Evolutionary conservation across 73 alveolate genomes (phyloP), one percentile per base, ranked within the genome.

Genomic region (Halteria grandinella): DNA sequence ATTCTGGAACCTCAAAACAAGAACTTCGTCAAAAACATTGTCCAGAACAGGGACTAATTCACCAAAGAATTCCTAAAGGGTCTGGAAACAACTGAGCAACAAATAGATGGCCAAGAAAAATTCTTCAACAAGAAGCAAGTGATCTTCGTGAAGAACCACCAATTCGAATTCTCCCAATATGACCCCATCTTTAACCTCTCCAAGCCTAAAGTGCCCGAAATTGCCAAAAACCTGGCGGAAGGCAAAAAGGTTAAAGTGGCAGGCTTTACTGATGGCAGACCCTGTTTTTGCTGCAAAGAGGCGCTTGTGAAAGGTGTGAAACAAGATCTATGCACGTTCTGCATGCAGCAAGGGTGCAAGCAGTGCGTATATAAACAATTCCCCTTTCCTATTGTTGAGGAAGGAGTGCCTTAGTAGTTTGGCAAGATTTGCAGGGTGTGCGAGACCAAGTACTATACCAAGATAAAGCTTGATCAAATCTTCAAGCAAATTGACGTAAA

Each of bases 401-500:
- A 4, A 14, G 5, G 34, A 3, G 77, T 40, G 14, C 4, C 37
- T 3, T 36, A 36, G 15, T 18, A 36, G 36, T 40, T 25, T 14
- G 77, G 77, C 48, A 60, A 60, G 34, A 60, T 60, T 18, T 60
- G 77, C 21, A 60, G 43, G 23, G 43, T 60, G 7, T 60, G 77
- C 40, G 77, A 60, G 29, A 60, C 77, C 21, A 60, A 60, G 27
- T 39, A 40, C 45, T 37, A 60, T 21, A 37, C 43, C 10, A 60
- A 37, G 34, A 60, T 17, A n/a, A 60, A 34, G 24, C 20, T 60
- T 7, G 77, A 40, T 40, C 60, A 60, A 28, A 60, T 60, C 6
- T 21, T 60, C 8, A 12, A 14, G 14, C n/a, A 12, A 2, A 60
- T 60, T 15, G 77, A 60, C 23, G 43, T 40, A 44, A 60, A 60